These are phyloP conservation scores for Gossypium longicalyx DNA, from an alignment of 345 rosid genomes.

Conservation along the genomic window DNA sequence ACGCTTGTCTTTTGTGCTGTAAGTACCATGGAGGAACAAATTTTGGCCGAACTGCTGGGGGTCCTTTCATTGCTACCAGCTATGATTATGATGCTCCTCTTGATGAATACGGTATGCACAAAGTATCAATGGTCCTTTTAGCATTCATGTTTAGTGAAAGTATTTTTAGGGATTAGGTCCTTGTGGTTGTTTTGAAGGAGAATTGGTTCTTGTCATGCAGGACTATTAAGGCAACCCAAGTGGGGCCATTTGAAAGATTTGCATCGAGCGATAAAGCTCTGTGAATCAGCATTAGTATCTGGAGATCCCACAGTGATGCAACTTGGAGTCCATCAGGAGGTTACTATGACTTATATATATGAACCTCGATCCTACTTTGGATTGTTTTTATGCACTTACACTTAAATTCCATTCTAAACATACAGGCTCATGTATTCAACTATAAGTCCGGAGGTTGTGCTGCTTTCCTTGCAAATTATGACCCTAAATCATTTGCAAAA, in stretches of 20 bases:
- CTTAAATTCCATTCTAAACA: not conserved
- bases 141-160: not conserved
- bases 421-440: constrained; percentile 88
- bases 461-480: constrained; percentile 88
- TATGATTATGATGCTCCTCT: constrained; percentile 97
- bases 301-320: constrained; percentile 56
- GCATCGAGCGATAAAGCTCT: constrained; percentile 86
- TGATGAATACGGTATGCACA: constrained; percentile 81
- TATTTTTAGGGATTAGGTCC: not conserved
- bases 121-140: not conserved
- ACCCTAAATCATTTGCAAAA: constrained; percentile 58
- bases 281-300: constrained; percentile 80
- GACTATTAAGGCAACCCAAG: constrained; percentile 89
- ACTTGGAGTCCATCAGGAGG: constrained; percentile 93
- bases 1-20: constrained; percentile 19
- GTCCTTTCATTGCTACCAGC: constrained; percentile 99
- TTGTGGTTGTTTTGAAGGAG: constrained; percentile 10
- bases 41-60: constrained; percentile 99
- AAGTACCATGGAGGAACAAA: constrained; percentile 99
- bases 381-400: not conserved
- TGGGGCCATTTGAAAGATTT: constrained; percentile 99
- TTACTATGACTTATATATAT: constrained; percentile 20
- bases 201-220: constrained; percentile 32
- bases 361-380: not conserved
- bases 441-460: constrained; percentile 79